Evolutionary conservation across 345 rosid species (phyloP).

Genomic region (Eucalyptus cladocalyx): DNA sequence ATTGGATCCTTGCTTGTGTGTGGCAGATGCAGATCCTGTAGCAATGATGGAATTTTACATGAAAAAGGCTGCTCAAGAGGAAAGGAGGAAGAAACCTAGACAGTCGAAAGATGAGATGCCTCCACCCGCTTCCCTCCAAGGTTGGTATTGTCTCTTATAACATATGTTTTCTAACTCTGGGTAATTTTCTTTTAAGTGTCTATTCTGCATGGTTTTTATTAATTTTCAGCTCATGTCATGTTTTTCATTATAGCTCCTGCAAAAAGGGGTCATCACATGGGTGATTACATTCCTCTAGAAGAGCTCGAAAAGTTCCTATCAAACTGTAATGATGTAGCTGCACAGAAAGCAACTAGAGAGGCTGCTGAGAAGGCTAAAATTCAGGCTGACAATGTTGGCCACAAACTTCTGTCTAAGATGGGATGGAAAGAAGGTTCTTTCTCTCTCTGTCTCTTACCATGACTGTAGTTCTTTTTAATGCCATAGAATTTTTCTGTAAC

Average conservation of each 20-base stretch:
- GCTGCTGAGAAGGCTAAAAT: slow-evolving; percentile 72
- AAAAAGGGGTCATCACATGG: slow-evolving; percentile 98
- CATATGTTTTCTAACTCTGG: not conserved
- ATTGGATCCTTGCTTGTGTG: not conserved
- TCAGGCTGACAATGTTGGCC: slow-evolving; percentile 97
- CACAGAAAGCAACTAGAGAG: slow-evolving; percentile 57
- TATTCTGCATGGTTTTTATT: not conserved
- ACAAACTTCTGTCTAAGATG: slow-evolving; percentile 89
- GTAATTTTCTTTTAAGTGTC: not conserved
- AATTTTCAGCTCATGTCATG: not conserved
- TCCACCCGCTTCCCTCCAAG: slow-evolving; percentile 91
- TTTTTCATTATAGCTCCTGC: slow-evolving; percentile 9
- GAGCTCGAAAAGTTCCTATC: slow-evolving; percentile 95
- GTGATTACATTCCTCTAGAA: slow-evolving; percentile 86
- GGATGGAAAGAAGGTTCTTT: slow-evolving; percentile 97
- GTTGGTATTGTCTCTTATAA: slow-evolving; percentile 13
- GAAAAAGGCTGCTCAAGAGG: slow-evolving; percentile 98
- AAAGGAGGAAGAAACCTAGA: slow-evolving; percentile 81
- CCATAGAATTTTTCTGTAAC: not conserved
- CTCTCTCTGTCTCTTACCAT: not conserved
- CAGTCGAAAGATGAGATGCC: slow-evolving; percentile 99
- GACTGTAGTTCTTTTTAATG: not conserved
- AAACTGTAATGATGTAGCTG: slow-evolving; percentile 64
- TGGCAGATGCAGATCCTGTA: slow-evolving; percentile 56
- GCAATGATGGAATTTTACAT: slow-evolving; percentile 98